Percentiles rank a stretch among this genome's conserved stretches.
phyloP scores from a whole-genome alignment of 2,329 filamentous ascomycete species.

The Penicillium frequentans region DNA sequence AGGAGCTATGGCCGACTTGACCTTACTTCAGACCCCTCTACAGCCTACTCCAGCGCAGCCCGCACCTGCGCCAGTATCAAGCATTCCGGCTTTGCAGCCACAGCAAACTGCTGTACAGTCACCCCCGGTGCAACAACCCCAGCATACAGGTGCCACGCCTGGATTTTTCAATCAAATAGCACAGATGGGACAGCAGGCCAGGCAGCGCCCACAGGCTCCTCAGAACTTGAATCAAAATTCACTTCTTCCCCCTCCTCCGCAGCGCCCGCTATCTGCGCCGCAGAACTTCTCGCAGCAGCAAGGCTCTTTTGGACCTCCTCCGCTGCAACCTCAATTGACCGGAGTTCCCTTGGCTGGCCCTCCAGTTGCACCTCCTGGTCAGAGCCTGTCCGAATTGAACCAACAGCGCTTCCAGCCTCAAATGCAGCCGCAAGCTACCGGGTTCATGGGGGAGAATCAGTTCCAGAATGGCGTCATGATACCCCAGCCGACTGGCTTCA shows the following conservation, averaged over 20 bases:
- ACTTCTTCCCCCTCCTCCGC: constrained; percentile 74
- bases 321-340: constrained; percentile 82
- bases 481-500: constrained; percentile 50
- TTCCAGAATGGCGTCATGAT: constrained; percentile 42
- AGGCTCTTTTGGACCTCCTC: constrained; percentile 70
- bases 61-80: constrained; percentile 49
- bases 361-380: constrained; percentile 69
- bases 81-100: constrained; percentile 43
- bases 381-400: constrained; percentile 72
- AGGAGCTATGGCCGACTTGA: constrained; percentile 69
- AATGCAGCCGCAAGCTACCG: constrained; percentile 64
- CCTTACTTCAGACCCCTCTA: constrained; percentile 61
- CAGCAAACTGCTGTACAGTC: constrained; percentile 42
- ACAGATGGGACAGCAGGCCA: constrained; percentile 36
- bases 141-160: constrained; percentile 47
- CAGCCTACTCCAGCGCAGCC: constrained; percentile 53
- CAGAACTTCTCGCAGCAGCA: constrained; percentile 71
- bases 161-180: constrained; percentile 53
- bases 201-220: constrained; percentile 72
- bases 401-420: constrained; percentile 64
- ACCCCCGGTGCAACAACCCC: constrained; percentile 38
- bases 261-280: constrained; percentile 82
- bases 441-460: constrained; percentile 51
- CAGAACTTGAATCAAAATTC: constrained; percentile 61
- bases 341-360: constrained; percentile 59